Evolutionary conservation across 441 rosid species (phyloP).

Genomic region (Eruca vesicaria): DNA sequence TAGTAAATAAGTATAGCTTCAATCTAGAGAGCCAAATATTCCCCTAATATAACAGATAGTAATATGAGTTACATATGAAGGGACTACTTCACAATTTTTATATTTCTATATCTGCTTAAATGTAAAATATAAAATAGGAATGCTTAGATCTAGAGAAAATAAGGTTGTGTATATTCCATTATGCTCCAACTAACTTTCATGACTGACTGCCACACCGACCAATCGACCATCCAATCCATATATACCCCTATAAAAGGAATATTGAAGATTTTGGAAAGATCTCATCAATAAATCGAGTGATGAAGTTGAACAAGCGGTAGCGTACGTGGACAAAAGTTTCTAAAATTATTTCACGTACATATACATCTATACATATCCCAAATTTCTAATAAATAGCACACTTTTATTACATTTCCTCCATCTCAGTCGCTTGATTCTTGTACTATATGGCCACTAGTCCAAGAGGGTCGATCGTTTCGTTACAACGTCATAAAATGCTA

Average conservation of each 20-base stretch:
- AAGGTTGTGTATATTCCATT: neutral
- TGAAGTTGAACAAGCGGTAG: neutral
- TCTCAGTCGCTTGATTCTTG: neutral
- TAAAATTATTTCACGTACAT: neutral
- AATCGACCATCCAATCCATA: neutral
- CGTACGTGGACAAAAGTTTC: neutral
- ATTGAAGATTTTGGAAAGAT: constrained; percentile 1
- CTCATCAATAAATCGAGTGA: neutral
- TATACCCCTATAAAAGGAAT: neutral
- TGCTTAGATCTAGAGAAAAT: neutral
- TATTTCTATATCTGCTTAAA: neutral
- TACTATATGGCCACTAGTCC: constrained; percentile 17
- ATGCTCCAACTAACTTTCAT: neutral
- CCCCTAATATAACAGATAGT: neutral
- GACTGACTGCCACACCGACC: constrained; percentile 4
- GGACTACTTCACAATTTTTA: neutral
- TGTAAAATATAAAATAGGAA: neutral
- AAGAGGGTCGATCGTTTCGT: neutral
- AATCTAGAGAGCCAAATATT: neutral
- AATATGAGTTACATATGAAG: neutral
- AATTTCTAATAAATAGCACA: neutral
- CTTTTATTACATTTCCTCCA: neutral
- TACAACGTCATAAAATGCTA: neutral
- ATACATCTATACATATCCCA: neutral
- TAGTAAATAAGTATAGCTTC: neutral